Base-by-base conservation (phyloP, 1,284 basidiomycete species). In the Malassezia furfur region DNA sequence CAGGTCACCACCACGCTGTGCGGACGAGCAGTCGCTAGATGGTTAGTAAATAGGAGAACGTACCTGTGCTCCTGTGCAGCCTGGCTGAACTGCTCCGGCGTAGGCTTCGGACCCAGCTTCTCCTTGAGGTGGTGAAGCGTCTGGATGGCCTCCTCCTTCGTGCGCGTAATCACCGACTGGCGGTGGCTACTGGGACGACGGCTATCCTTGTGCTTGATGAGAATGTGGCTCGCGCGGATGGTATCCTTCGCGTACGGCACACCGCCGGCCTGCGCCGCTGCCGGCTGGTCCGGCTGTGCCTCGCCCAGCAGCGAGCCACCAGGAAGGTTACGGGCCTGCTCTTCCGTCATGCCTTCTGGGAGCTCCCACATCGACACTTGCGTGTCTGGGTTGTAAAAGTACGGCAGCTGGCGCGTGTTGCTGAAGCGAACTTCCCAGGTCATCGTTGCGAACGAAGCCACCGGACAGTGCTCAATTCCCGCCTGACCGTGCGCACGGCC, bases 211-310 rank as follows among this genome's bases (percentile, higher is more conserved):
- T 96, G 91, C 78, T 99, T 99, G 65, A 96, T 85, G 52, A 99
- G 79, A 61, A 99, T 79, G 78, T 99, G 94, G 73, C 88, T 91
- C 11, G 91, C 93, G 54, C 90, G 83, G 32, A 96, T 88, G 14
- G 78, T 80, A 22, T 41, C 52, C 17, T 22, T 7, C 21, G 40
- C 40, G 15, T 7, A 25, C 3, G 37, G 21, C 8, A 21, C 37
- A n/a, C 21, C 37, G 25, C n/a, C n/a, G 12, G 10, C 11, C 43
- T 35, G 59, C 8, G 78, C 66, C 88, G 40, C 36, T 15, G 5
- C 2, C 43, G 17, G 43, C 21, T 31, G 35, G 6, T 12, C 49
- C 9, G 34, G 34, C 35, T 17, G 43, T 11, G 53, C 53, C n/a
- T 48, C 59, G 15, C 55, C 48, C 19, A 71, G 64, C n/a, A 66